Conservation (phyloP, 2,329 filamentous ascomycete species). For the Taxawa tesnikishii region DNA sequence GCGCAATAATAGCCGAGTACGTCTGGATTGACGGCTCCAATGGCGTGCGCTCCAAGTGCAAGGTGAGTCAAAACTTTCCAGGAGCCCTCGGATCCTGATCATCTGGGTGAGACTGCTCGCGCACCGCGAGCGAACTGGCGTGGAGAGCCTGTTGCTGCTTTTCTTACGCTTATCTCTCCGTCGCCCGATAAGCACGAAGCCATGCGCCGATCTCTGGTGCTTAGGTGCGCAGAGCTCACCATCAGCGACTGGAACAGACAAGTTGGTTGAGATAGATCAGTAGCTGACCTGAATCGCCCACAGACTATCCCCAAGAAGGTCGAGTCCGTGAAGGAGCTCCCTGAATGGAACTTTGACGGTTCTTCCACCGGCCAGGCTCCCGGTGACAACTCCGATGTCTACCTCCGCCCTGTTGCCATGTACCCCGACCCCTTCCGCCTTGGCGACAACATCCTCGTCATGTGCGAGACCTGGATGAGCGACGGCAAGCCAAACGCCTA, state of each 20-base stretch:
- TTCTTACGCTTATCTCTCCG: too few species aligned
- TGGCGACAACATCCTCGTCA: conserved; percentile 83
- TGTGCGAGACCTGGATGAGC: conserved; percentile 86
- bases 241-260: too few species aligned
- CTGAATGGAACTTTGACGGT: conserved; percentile 76
- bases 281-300: conserved; percentile 3
- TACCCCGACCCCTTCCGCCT: conserved; percentile 87
- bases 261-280: too few species aligned
- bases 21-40: conserved; percentile 86
- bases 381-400: conserved; percentile 93
- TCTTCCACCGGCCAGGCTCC: conserved; percentile 87
- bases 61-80: conserved; percentile 49
- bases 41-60: conserved; percentile 85
- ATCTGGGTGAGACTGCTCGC: too few species aligned
- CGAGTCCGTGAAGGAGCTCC: conserved; percentile 49
- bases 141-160: too few species aligned
- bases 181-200: too few species aligned
- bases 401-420: conserved; percentile 80
- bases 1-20: conserved; percentile 84
- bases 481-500: conserved; percentile 95
- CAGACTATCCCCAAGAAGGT: conserved; percentile 54
- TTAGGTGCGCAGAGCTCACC: too few species aligned
- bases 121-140: too few species aligned
- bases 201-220: too few species aligned
- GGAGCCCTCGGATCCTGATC: background rate